Evolutionary conservation across 108 stramenopile genomes (phyloP), one percentile per base, ranked within the genome.

Genomic region (Parietichytrium sp.): DNA sequence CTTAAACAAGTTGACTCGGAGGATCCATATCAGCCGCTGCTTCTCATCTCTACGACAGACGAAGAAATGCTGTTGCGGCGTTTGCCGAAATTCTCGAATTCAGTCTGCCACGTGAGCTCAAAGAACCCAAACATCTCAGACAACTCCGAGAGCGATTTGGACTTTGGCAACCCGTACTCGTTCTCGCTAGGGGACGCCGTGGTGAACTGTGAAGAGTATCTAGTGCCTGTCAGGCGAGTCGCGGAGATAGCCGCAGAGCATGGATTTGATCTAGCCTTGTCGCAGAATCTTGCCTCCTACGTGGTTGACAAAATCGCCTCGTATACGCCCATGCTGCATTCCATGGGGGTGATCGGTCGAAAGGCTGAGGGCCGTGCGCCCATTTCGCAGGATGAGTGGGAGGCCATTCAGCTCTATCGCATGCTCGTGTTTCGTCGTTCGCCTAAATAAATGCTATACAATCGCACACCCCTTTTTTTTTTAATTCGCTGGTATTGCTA

Each of bases 181-280:
- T 80, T 80, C 31, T 52, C 51, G 7, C 79, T 80, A 4, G 79
- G 79, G 26, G 79, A 80, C 52, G 79, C 79, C 16, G 79, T 80
- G 16, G 52, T 33, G 52, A 30, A 80, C 51, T 80, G 79, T 42
- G 16, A 51, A 15, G 79, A 80, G 27, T 80, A 53, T 42, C 42
- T 53, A 4, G 79, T 80, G 16, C 79, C 51, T 23, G 29, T 6
- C 4, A 23, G 52, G 52, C 27, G 51, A 25, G 18, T 80, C 51
- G 6, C 16, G 25, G 51, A 8, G 10, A 52, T 29, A 36, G 79
- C 79, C 4, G 51, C 4, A 4, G 25, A 23, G 23, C 51, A 27
- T 6, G 79, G 79, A 6, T 52, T 80, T 6, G 27, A 53, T 23
- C 18, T 29, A 33, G 36, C 30, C 26, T 4, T 23, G n/a, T 29